A percentile compares a stretch with the other conserved stretches of the same genome.
These are phyloP conservation scores for Strigomonas oncopelti DNA, from an alignment of 208 protist species.

Conservation along the genomic window DNA sequence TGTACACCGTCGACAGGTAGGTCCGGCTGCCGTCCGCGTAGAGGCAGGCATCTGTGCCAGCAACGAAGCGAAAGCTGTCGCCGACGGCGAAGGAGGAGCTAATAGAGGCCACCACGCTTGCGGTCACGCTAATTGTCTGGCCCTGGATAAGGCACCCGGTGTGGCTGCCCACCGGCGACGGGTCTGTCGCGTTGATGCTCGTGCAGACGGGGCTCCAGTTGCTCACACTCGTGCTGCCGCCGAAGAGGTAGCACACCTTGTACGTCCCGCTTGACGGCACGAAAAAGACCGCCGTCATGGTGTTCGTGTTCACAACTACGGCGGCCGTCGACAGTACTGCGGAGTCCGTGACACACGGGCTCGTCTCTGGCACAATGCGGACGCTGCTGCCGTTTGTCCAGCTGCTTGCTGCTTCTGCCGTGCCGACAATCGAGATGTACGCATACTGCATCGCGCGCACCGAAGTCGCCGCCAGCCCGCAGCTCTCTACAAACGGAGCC, in stretches of 20 bases:
- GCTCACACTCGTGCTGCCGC: slow-evolving; percentile 23
- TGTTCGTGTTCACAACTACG: neutral
- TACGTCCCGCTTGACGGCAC: slow-evolving; percentile 42
- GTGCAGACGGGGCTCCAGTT: slow-evolving; percentile 86
- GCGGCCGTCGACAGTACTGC: slow-evolving; percentile 36
- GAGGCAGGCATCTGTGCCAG: slow-evolving; percentile 49
- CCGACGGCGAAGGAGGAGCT: slow-evolving; percentile 23
- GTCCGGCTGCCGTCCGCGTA: slow-evolving; percentile 22
- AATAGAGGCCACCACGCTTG: slow-evolving; percentile 28
- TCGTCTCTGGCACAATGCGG: slow-evolving; percentile 58
- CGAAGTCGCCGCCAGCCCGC: slow-evolving; percentile 15
- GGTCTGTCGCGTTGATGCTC: slow-evolving; percentile 25
- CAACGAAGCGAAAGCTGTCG: slow-evolving; percentile 56
- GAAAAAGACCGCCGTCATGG: slow-evolving; percentile 48
- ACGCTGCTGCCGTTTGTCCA: slow-evolving; percentile 36
- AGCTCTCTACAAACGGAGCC: slow-evolving; percentile 29
- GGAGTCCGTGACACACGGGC: slow-evolving; percentile 51
- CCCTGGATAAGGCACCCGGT: slow-evolving; percentile 64
- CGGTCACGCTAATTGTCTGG: slow-evolving; percentile 48
- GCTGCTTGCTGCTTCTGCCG: slow-evolving; percentile 13
- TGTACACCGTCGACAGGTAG: slow-evolving; percentile 33
- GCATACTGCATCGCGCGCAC: slow-evolving; percentile 83
- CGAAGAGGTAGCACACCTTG: slow-evolving; percentile 87
- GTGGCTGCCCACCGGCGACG: slow-evolving; percentile 41
- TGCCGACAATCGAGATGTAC: slow-evolving; percentile 40